Percentiles rank a stretch among this genome's conserved stretches.
Conservation (phyloP, 768 basidiomycete genomes). For the Suillus variegatus region DNA sequence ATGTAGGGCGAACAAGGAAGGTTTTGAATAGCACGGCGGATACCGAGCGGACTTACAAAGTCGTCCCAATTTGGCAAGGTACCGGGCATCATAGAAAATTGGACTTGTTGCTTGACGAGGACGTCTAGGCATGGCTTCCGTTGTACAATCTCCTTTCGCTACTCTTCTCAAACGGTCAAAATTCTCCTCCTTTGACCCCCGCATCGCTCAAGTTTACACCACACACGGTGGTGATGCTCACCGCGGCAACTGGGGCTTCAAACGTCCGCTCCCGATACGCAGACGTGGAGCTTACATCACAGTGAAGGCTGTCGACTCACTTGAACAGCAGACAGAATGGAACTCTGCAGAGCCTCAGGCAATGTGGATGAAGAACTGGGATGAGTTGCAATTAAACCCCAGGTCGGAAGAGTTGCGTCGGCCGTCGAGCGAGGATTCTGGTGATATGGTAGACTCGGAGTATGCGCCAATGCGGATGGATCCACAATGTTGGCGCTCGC, state of each 20-base stretch:
- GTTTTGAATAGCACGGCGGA: slow-evolving; percentile 35
- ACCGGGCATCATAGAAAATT: background rate
- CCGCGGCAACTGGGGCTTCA: slow-evolving; percentile 84
- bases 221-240: slow-evolving; percentile 67
- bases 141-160: slow-evolving; percentile 60
- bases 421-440: slow-evolving; percentile 9
- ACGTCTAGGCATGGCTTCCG: slow-evolving; percentile 17
- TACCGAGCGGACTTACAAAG: slow-evolving; percentile 20
- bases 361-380: slow-evolving; percentile 66
- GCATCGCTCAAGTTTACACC: slow-evolving; percentile 77
- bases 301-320: slow-evolving; percentile 68
- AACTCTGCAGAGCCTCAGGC: slow-evolving; percentile 63
- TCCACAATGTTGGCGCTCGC: slow-evolving; percentile 22
- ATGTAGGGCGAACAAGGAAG: slow-evolving; percentile 2
- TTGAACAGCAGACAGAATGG: slow-evolving; percentile 80
- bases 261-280: slow-evolving; percentile 74
- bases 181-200: slow-evolving; percentile 78
- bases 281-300: slow-evolving; percentile 65
- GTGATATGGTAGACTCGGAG: slow-evolving; percentile 27
- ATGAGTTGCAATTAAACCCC: slow-evolving; percentile 47
- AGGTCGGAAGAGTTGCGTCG: slow-evolving; percentile 3
- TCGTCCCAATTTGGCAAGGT: background rate
- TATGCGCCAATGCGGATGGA: slow-evolving; percentile 19
- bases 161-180: slow-evolving; percentile 79
- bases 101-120: background rate